Evolutionary conservation across 805 yeast species (phyloP).

Genomic region (Saturnispora dispora): DNA sequence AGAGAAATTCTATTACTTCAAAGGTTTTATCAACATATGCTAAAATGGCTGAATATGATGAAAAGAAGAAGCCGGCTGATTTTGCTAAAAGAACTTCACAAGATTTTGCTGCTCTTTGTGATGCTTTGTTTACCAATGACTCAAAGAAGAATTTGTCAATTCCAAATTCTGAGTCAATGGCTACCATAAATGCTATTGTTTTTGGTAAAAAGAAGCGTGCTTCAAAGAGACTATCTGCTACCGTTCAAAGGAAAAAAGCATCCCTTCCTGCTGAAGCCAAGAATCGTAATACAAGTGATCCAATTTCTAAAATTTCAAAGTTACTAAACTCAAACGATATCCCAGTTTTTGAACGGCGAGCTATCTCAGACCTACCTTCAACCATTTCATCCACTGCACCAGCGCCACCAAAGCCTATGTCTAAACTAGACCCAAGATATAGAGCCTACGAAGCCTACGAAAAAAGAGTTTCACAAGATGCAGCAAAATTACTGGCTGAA

Average conservation of each 20-base stretch:
- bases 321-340: constrained; percentile 38
- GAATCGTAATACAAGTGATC: constrained; percentile 23
- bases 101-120: constrained; percentile 70
- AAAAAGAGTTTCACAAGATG: constrained; percentile 35
- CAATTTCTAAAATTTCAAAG: constrained; percentile 27
- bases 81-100: constrained; percentile 71
- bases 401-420: constrained; percentile 45
- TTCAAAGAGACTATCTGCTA: constrained; percentile 10
- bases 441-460: constrained; percentile 38
- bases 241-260: not conserved
- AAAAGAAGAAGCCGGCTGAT: constrained; percentile 60
- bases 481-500: constrained; percentile 28
- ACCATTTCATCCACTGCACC: constrained; percentile 21
- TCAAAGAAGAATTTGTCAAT: constrained; percentile 22
- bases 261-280: not conserved
- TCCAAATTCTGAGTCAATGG: constrained; percentile 37
- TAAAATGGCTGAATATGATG: constrained; percentile 42
- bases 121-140: constrained; percentile 67
- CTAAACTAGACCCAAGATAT: constrained; percentile 50
- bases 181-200: constrained; percentile 39
- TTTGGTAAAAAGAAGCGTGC: constrained; percentile 18
- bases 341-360: constrained; percentile 35
- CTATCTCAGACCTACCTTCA: constrained; percentile 32
- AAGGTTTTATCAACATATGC: constrained; percentile 67
- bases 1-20: constrained; percentile 65